Conservation (phyloP, 228 moss, liverwort and hornwort species). For the Sphagnum fallax region DNA sequence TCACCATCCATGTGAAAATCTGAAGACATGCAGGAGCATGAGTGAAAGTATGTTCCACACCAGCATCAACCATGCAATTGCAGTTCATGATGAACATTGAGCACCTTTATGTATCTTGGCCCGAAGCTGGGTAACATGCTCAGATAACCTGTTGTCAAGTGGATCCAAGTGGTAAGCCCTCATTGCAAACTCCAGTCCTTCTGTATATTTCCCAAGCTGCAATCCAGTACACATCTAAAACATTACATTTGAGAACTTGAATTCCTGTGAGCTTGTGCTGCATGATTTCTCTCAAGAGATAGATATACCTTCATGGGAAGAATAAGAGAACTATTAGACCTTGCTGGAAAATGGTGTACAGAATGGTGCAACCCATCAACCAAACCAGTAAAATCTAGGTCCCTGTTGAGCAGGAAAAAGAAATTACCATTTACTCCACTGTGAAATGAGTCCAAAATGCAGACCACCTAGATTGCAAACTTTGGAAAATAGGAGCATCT, state of each 20-base stretch:
- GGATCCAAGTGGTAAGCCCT: conserved; percentile 86
- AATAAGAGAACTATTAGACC: not conserved
- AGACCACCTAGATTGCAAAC: too few species aligned
- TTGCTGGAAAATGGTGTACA: too few species aligned
- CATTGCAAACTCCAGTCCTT: conserved; percentile 82
- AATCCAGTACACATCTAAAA: conserved; percentile 3
- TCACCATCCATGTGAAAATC: too few species aligned
- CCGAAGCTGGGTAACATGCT: conserved; percentile 82
- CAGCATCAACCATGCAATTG: not conserved
- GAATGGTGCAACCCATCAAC: too few species aligned
- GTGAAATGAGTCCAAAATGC: too few species aligned
- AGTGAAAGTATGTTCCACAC: too few species aligned
- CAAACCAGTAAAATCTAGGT: too few species aligned
- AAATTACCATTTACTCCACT: too few species aligned
- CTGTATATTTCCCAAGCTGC: conserved; percentile 77
- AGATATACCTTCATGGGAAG: not conserved
- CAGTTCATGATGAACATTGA: not conserved
- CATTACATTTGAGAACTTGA: not conserved
- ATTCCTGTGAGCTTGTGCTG: not conserved
- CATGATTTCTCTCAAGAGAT: not conserved
- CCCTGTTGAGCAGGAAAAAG: too few species aligned
- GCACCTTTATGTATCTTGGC: conserved; percentile 76
- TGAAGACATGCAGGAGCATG: not conserved
- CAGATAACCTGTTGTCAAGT: conserved; percentile 62
- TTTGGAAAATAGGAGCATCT: too few species aligned